Evolutionary conservation across 805 yeast genomes (phyloP).

Genomic region (Kuraishia ogatae): DNA sequence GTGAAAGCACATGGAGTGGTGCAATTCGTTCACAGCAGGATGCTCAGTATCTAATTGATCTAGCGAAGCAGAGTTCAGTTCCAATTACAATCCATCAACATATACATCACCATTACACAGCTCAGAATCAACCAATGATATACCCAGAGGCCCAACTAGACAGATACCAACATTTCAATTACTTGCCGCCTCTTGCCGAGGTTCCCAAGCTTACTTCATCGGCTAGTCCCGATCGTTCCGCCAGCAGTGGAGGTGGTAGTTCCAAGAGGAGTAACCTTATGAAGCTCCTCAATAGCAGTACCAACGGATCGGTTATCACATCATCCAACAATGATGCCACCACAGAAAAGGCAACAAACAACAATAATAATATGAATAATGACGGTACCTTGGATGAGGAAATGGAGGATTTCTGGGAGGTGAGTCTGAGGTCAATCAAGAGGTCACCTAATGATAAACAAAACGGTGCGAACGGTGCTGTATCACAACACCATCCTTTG

Average conservation of each 20-base stretch:
- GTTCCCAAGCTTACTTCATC: conserved; percentile 65
- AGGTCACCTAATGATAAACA: conserved; percentile 5
- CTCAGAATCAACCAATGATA: conserved; percentile 15
- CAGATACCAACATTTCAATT: conserved; percentile 65
- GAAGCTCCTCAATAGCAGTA: conserved; percentile 28
- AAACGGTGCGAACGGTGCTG: conserved; percentile 24
- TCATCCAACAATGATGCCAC: background rate
- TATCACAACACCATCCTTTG: conserved; percentile 46
- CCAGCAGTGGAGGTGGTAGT: conserved; percentile 6
- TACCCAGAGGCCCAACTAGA: conserved; percentile 48
- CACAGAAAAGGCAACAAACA: background rate
- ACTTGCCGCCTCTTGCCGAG: conserved; percentile 60
- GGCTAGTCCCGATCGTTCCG: conserved; percentile 28
- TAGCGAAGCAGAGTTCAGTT: conserved; percentile 49
- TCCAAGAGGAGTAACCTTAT: conserved; percentile 32
- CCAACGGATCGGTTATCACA: background rate
- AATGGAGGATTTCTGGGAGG: conserved; percentile 65
- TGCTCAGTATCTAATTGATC: conserved; percentile 48
- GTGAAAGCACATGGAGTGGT: conserved; percentile 37
- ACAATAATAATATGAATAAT: no score
- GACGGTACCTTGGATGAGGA: conserved; percentile 45
- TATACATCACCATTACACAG: conserved; percentile 66
- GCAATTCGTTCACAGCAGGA: conserved; percentile 41
- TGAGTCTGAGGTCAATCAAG: conserved; percentile 6
- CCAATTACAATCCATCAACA: conserved; percentile 77